Evolutionary conservation across 768 basidiomycete species (phyloP).

Genomic region (Lactarius sp.): DNA sequence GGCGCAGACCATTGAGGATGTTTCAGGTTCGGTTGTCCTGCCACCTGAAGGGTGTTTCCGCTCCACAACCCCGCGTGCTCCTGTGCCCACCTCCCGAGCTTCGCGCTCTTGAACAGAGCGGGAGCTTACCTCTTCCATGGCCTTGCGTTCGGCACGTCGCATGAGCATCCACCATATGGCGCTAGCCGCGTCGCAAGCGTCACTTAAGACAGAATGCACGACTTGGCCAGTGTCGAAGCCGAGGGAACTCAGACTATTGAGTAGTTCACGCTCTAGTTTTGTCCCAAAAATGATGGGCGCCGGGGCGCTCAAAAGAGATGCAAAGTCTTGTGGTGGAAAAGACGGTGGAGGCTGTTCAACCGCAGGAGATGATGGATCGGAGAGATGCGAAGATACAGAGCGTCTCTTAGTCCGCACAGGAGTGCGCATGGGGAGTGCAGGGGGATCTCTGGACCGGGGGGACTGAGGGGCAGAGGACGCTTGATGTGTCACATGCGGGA

Average conservation of each 20-base stretch:
- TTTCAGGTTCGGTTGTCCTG: conserved; percentile 17
- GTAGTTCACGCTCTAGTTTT: conserved; percentile 68
- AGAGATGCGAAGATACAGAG: conserved; percentile 85
- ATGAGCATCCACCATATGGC: conserved; percentile 97
- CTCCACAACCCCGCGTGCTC: conserved; percentile 25
- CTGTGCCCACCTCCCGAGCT: conserved; percentile 22
- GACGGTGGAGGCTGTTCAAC: conserved; percentile 32
- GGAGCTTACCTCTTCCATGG: conserved; percentile 35
- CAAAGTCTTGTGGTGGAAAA: conserved; percentile 51
- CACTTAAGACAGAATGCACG: conserved; percentile 83
- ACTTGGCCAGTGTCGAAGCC: conserved; percentile 95
- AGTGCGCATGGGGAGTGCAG: conserved; percentile 69
- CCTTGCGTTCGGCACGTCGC: conserved; percentile 67
- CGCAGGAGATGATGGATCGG: conserved; percentile 51
- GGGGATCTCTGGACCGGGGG: conserved; percentile 39
- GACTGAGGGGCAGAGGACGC: conserved; percentile 31
- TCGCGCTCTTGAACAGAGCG: conserved; percentile 10
- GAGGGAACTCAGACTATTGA: conserved; percentile 66
- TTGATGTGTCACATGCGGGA: conserved; percentile 18
- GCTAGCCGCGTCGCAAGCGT: conserved; percentile 89
- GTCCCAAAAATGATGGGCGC: conserved; percentile 87
- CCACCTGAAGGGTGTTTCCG: conserved; percentile 10
- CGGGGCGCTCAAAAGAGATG: conserved; percentile 55
- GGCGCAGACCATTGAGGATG: conserved; percentile 13
- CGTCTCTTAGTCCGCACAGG: conserved; percentile 94